These are phyloP conservation scores for Saccharomycopsis sp. DNA, from an alignment of 805 yeast genomes.

Conservation along the genomic window DNA sequence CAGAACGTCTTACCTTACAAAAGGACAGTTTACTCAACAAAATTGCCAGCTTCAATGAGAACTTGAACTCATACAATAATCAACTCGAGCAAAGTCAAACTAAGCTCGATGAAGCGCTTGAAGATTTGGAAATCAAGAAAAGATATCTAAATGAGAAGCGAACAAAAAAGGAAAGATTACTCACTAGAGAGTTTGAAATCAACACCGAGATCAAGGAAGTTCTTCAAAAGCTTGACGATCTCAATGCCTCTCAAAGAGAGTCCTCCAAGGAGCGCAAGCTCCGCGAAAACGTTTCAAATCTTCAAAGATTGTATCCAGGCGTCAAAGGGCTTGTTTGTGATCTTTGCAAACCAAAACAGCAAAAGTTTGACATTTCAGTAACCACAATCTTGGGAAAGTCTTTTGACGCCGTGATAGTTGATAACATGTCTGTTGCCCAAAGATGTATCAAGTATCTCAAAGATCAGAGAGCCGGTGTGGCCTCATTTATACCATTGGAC, in stretches of 20 bases:
- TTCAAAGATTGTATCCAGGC: conserved; percentile 73
- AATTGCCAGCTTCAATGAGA: conserved; percentile 28
- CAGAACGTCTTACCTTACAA: conserved; percentile 31
- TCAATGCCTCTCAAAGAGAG: conserved; percentile 70
- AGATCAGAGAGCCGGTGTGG: conserved; percentile 76
- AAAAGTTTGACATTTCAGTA: conserved; percentile 64
- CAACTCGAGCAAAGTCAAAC: conserved; percentile 29
- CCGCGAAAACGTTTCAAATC: conserved; percentile 60
- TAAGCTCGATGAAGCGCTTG: conserved; percentile 23
- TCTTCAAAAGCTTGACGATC: conserved; percentile 54
- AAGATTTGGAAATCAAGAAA: conserved; percentile 33
- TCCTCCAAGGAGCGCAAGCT: conserved; percentile 57
- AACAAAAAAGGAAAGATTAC: conserved; percentile 31
- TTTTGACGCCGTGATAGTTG: conserved; percentile 80
- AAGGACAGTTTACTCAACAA: conserved; percentile 30
- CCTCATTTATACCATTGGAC: conserved; percentile 84
- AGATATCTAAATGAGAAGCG: conserved; percentile 33
- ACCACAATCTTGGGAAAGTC: conserved; percentile 70
- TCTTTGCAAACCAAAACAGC: conserved; percentile 66
- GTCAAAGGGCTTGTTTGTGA: conserved; percentile 78
- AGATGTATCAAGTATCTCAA: conserved; percentile 73
- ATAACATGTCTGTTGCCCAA: conserved; percentile 55
- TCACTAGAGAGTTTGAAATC: conserved; percentile 47
- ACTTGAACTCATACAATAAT: conserved; percentile 32
- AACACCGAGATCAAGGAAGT: conserved; percentile 55